A percentile compares a stretch with the other conserved stretches of the same genome.
These are phyloP conservation scores for Citrus sp. DNA, from an alignment of 345 rosid species.

Conservation along the genomic window DNA sequence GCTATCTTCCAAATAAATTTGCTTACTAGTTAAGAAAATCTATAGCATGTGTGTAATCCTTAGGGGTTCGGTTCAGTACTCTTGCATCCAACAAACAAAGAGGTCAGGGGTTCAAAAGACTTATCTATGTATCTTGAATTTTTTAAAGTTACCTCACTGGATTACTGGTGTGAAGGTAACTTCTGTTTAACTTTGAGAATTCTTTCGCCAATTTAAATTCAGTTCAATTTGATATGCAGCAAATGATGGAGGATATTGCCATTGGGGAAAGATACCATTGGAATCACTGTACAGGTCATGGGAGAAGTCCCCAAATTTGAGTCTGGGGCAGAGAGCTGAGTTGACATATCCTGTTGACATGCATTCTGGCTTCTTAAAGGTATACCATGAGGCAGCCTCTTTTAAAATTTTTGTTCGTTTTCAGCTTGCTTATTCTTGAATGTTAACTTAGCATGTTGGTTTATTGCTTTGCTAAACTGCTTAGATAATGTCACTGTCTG, in stretches of 20 bases:
- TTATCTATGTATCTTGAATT: background rate
- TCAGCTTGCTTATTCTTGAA: background rate
- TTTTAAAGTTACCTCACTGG: background rate
- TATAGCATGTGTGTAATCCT: background rate
- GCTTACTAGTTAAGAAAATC: background rate
- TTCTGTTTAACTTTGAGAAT: background rate
- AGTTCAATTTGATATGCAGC: slow-evolving; percentile 40
- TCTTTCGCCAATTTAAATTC: slow-evolving; percentile 10
- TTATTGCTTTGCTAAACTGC: background rate
- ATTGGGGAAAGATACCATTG: slow-evolving; percentile 75
- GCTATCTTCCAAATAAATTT: background rate
- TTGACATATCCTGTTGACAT: slow-evolving; percentile 58
- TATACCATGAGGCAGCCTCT: slow-evolving; percentile 20
- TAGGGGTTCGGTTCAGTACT: background rate
- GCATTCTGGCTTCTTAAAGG: slow-evolving; percentile 85
- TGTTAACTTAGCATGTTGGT: background rate
- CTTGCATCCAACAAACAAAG: background rate
- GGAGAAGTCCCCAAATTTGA: slow-evolving; percentile 81
- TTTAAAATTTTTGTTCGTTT: background rate
- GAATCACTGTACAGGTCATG: slow-evolving; percentile 62
- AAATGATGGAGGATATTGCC: slow-evolving; percentile 75
- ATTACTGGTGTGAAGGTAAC: background rate
- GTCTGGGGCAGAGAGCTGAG: slow-evolving; percentile 83
- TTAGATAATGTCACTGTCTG: background rate
- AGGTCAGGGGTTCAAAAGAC: background rate